Percentiles rank a stretch among this genome's conserved stretches.
phyloP scores from a whole-genome alignment of 305 asterid genomes.

The Fraxinus greggii region DNA sequence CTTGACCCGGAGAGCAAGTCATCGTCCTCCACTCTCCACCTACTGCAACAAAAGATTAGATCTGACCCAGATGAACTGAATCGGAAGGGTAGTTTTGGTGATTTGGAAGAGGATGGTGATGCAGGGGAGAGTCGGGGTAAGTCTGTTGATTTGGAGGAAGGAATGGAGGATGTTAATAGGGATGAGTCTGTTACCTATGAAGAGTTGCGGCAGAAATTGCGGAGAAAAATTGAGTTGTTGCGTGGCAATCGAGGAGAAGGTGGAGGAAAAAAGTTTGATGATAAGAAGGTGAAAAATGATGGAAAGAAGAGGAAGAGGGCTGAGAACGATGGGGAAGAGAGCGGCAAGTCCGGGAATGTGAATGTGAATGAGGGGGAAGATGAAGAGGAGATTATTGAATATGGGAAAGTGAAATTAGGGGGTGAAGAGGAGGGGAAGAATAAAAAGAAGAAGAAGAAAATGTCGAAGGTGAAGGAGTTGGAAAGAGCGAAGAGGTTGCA shows the following conservation, averaged over 20 bases:
- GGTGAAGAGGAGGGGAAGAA: constrained; percentile 49
- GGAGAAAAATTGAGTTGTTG: constrained; percentile 58
- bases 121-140: constrained; percentile 14
- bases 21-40: constrained; percentile 49
- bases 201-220: constrained; percentile 58
- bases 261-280: constrained; percentile 21
- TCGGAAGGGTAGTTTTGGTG: constrained; percentile 4
- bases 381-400: constrained; percentile 58
- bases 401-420: constrained; percentile 71
- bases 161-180: background rate
- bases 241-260: constrained; percentile 67
- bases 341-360: constrained; percentile 26
- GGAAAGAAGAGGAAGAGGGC: constrained; percentile 39
- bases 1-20: constrained; percentile 73
- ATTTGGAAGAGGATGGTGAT: constrained; percentile 22
- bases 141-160: constrained; percentile 36
- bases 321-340: constrained; percentile 30
- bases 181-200: constrained; percentile 67
- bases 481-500: constrained; percentile 56
- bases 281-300: constrained; percentile 26
- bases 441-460: constrained; percentile 49
- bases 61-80: constrained; percentile 4
- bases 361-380: constrained; percentile 37
- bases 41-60: constrained; percentile 35
- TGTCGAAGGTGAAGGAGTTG: constrained; percentile 62